Evolutionary conservation across 306 rosid species (phyloP).

Genomic region (Sesbania bispinosa): DNA sequence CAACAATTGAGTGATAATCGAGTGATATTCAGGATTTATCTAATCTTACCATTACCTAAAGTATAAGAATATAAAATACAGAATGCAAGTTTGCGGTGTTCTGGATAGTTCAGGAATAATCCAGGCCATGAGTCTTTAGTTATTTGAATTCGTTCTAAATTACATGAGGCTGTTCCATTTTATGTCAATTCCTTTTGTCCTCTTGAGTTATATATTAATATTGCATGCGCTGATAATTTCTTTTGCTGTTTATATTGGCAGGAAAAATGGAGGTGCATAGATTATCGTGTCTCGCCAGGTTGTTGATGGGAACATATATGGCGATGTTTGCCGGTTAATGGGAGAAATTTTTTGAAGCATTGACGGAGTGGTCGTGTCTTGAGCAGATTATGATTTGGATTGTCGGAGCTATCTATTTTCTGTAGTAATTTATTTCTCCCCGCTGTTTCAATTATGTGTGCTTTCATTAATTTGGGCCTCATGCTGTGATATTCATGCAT

Average conservation of each 20-base stretch:
- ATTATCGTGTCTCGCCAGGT: slow-evolving; percentile 3
- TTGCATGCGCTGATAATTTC: neutral
- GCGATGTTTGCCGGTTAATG: slow-evolving; percentile 20
- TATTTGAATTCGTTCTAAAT: neutral
- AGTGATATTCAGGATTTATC: neutral
- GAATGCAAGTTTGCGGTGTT: neutral
- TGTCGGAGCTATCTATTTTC: slow-evolving; percentile 19
- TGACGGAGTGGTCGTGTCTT: slow-evolving; percentile 14
- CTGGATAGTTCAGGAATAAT: neutral
- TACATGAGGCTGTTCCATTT: neutral
- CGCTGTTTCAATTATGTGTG: slow-evolving; percentile 10
- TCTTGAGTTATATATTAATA: no score
- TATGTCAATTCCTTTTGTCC: no score
- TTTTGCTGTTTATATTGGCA: slow-evolving; percentile 2
- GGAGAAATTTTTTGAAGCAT: slow-evolving; percentile 31
- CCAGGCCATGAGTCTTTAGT: neutral
- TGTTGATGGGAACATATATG: slow-evolving; percentile 3
- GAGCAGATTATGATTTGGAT: slow-evolving; percentile 29
- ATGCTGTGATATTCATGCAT: slow-evolving; percentile 28
- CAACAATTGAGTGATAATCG: neutral
- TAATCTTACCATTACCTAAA: neutral
- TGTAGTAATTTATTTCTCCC: slow-evolving; percentile 20
- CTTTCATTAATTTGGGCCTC: slow-evolving; percentile 20
- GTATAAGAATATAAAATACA: neutral
- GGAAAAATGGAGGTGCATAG: slow-evolving; percentile 23